Evolutionary conservation across 495 filamentous ascomycete species (phyloP), one percentile per base, ranked within the genome.

Genomic region (Corynascus novoguineensis): DNA sequence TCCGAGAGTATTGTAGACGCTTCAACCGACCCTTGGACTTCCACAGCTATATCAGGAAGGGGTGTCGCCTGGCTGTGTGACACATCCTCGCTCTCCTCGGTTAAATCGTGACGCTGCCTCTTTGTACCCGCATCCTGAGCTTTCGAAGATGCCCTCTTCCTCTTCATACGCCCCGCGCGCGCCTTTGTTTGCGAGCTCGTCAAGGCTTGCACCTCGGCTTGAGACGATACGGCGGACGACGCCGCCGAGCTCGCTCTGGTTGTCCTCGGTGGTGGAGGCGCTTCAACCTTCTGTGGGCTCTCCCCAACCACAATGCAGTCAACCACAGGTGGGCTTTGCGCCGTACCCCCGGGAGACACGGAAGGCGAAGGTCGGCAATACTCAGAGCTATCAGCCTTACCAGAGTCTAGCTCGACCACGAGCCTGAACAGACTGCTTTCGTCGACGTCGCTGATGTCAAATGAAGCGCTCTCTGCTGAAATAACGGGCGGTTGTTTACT

Each of bases 391-490:
- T 65, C 59, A 34, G 62, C 59, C 32, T 69, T 69, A 4, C 60
- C 65, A 11, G 70, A 64, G 44, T 79, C 77, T 12, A 76, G 53
- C 42, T 78, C 75, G 35, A 73, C 71, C 5, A 77, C 72, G 8
- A 81, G 57, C 52, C 74, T 64, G 21, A 77, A 52, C 5, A 78
- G 64, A 41, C 74, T 76, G 12, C 59, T 64, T n/a, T 80, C 75
- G 51, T 78, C 77, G 10, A 61, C 64, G 22, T 81, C 73, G 48
- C 68, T 74, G 28, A 74, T 50, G 19, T 68, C 70, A 28, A 74
- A 73, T 14, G 77, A 78, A 1, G 58, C 46, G 11, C 68, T 60
- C 41, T 64, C 52, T 31, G 45, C 17, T 15, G 49, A 27, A 25
- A 47, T 27, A 15, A 29, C 15, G 9, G 24, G 32, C 1, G 3